phyloP scores from a whole-genome alignment of 768 basidiomycete species.

The Boletus eberwhitei region DNA sequence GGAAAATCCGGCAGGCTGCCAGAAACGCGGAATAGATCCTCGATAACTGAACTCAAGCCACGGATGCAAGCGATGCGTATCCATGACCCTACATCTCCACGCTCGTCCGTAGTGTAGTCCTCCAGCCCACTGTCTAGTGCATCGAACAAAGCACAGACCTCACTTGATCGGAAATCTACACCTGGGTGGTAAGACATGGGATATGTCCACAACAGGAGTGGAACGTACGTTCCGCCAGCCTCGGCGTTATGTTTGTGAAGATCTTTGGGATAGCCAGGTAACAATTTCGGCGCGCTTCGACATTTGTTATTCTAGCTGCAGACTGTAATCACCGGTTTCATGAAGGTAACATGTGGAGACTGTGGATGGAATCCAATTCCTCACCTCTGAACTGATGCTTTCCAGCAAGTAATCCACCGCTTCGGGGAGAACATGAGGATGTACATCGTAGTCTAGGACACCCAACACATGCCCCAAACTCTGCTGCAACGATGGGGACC shows the following conservation, averaged over 20 bases:
- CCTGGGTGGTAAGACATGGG: conserved; percentile 9
- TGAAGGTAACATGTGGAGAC: conserved; percentile 18
- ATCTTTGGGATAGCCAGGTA: conserved; percentile 46
- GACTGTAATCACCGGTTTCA: conserved; percentile 28
- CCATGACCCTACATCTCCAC: conserved; percentile 98
- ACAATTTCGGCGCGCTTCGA: conserved; percentile 61
- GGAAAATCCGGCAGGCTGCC: conserved; percentile 42
- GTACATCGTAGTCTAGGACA: conserved; percentile 56
- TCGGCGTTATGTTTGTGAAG: conserved; percentile 41
- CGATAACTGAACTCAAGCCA: conserved; percentile 54
- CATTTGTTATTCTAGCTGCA: conserved; percentile 38
- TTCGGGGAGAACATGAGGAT: conserved; percentile 51
- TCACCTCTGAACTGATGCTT: conserved; percentile 54
- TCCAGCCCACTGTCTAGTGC: conserved; percentile 67
- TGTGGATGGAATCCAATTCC: conserved; percentile 24
- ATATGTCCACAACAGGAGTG: conserved; percentile 8
- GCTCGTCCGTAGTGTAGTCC: conserved; percentile 91
- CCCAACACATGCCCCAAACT: conserved; percentile 71
- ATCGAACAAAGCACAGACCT: conserved; percentile 48
- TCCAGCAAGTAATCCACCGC: conserved; percentile 58
- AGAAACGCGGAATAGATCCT: conserved; percentile 48
- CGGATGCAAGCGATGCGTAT: conserved; percentile 75
- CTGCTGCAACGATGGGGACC: conserved; percentile 59
- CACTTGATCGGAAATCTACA: conserved; percentile 47
- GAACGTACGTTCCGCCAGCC: conserved; percentile 44